These are phyloP conservation scores for Quercus phellos DNA, from an alignment of 331 rosid species.

Conservation along the genomic window DNA sequence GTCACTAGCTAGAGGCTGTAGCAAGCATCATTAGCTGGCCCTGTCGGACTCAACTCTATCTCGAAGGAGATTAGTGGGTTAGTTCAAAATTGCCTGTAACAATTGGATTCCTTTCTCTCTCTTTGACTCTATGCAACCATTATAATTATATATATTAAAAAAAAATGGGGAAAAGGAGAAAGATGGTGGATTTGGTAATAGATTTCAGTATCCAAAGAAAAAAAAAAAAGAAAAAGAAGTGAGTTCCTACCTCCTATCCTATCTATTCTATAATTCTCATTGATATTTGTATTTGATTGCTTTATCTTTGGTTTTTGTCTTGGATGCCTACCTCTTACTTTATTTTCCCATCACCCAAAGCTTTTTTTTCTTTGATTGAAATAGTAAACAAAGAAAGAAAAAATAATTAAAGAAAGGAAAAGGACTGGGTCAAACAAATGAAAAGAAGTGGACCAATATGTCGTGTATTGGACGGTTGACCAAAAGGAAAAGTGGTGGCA, in stretches of 20 bases:
- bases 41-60: constrained; percentile 35
- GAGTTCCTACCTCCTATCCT: not conserved
- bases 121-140: constrained; percentile 25
- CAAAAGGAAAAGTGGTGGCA: constrained; percentile 23
- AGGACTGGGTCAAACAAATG: constrained; percentile 62
- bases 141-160: not conserved
- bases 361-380: not conserved
- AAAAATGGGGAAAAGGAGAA: constrained; percentile 3
- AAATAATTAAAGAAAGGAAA: constrained; percentile 29
- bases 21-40: constrained; percentile 28
- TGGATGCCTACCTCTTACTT: constrained; percentile 35
- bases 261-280: constrained; percentile 8
- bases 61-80: constrained; percentile 49
- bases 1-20: constrained; percentile 4
- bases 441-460: constrained; percentile 61
- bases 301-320: constrained; percentile 38
- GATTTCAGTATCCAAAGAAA: constrained; percentile 23
- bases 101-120: constrained; percentile 28
- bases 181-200: constrained; percentile 61
- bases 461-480: constrained; percentile 74
- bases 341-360: constrained; percentile 9
- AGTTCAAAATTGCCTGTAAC: constrained; percentile 36
- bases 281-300: constrained; percentile 22
- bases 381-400: constrained; percentile 5
- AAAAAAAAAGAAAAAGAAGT: constrained; percentile 12